Evolutionary conservation across 176 grass and related monocot species (phyloP), one percentile per base, ranked within the genome.

Genomic region (Themeda triandra): DNA sequence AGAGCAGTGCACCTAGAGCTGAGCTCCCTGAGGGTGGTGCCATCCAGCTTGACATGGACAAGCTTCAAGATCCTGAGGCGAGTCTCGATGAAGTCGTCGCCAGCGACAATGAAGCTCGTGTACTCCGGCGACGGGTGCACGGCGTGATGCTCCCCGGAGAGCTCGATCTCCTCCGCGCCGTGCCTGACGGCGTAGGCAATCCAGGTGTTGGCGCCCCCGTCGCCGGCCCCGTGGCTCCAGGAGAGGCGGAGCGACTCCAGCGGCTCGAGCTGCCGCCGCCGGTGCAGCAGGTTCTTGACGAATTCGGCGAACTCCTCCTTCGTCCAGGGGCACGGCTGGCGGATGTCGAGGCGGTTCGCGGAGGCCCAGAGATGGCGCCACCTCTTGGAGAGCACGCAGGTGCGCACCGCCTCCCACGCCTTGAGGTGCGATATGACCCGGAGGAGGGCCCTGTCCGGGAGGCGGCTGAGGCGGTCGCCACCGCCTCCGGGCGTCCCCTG

Each of bases 401-500:
- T 60, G 36, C 79, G 86, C 79, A 76, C 79, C 71, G 30, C 86
- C 71, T 87, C 71, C 79, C 85, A 76, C 37, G 86, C 37, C 72
- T 28, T 69, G 48, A 87, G 49, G 79, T 60, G 73, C 27, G 48
- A 41, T 29, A 82, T 25, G 25, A 81, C 39, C 13, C 21, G 46
- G 71, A 35, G 0, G 13, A 41, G 36, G 71, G 23, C 0, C 5
- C 8, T 4, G 48, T 82, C 79, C 29, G 33, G 23, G 36, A 82
- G 79, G 13, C 41, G 65, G 48, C 74, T 35, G 21, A 78, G 23
- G 37, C 75, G 75, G 51, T 62, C 74, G 19, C 24, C 3, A 4
- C 8, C 33, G 32, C 63, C 82, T 40, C 36, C 25, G 6, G 15
- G n/a, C 44, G 44, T 1, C 10, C 62, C 31, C n/a, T 7, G 31